phyloP scores from a whole-genome alignment of 345 rosid species.

The Stellera chamaejasme region DNA sequence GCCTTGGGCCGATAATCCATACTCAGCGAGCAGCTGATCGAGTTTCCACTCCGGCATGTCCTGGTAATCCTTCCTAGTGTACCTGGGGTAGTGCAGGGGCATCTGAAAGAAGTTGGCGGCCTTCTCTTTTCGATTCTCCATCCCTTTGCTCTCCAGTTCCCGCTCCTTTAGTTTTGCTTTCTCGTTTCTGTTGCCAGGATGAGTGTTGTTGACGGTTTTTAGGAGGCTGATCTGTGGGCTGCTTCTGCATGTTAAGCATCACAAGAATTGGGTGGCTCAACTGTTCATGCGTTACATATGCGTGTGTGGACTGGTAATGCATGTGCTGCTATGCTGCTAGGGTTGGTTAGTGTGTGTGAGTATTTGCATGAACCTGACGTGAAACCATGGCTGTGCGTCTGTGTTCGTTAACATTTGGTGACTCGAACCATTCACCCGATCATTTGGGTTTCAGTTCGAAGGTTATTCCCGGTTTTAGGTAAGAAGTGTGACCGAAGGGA shows the following conservation, averaged over 20 bases:
- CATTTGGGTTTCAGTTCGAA: no score
- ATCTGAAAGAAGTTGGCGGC: slow-evolving; percentile 29
- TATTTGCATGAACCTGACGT: no score
- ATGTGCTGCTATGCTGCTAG: no score
- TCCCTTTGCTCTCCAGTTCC: not conserved
- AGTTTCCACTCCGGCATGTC: slow-evolving; percentile 54
- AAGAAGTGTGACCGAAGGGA: no score
- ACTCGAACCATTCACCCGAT: no score
- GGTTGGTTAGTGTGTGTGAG: no score
- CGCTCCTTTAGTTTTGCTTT: not conserved
- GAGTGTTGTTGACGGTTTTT: no score
- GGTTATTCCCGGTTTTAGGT: no score
- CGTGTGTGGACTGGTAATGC: no score
- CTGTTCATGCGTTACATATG: slow-evolving; percentile 2
- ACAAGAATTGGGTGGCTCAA: slow-evolving; percentile 21
- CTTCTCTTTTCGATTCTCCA: slow-evolving; percentile 13
- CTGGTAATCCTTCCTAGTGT: slow-evolving; percentile 38
- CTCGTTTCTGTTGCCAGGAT: not conserved
- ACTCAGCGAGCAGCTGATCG: slow-evolving; percentile 42
- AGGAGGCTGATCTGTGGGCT: not conserved
- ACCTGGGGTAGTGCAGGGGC: slow-evolving; percentile 62
- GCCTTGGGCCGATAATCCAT: slow-evolving; percentile 31
- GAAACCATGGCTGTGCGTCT: no score
- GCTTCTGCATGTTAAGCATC: slow-evolving; percentile 16
- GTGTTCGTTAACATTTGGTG: no score